These are phyloP conservation scores for Neurospora sp. DNA, from an alignment of 2,329 filamentous ascomycete species.

Conservation along the genomic window DNA sequence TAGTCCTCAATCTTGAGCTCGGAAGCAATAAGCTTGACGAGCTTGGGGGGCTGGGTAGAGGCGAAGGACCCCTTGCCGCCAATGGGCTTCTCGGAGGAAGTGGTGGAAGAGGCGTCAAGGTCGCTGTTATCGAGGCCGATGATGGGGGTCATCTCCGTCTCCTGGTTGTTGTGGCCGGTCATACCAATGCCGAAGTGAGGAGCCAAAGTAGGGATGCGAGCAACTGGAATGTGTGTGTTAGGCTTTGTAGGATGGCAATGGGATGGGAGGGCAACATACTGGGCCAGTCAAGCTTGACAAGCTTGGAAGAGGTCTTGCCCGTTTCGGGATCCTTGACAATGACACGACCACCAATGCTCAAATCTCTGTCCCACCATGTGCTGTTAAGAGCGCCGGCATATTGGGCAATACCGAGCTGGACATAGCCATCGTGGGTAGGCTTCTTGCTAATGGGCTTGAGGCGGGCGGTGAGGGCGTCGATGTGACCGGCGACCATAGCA, in stretches of 20 bases:
- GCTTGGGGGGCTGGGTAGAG: conserved; percentile 71
- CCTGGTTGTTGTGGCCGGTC: conserved; percentile 61
- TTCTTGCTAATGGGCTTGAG: conserved; percentile 86
- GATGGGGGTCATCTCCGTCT: conserved; percentile 91
- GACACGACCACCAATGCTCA: conserved; percentile 83
- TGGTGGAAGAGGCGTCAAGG: conserved; percentile 25
- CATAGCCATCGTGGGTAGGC: conserved; percentile 73
- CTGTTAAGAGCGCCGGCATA: conserved; percentile 81
- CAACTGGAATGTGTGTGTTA: conserved; percentile 39
- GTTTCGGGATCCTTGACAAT: conserved; percentile 63
- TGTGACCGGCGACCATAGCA: conserved; percentile 82
- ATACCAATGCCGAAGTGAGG: conserved; percentile 82
- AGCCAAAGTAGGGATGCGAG: conserved; percentile 81
- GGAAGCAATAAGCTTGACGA: conserved; percentile 73
- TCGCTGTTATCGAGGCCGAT: conserved; percentile 76
- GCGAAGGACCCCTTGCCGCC: conserved; percentile 63
- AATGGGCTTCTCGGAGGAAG: conserved; percentile 35
- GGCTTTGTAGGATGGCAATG: no score
- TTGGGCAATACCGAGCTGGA: conserved; percentile 83
- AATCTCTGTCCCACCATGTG: conserved; percentile 96
- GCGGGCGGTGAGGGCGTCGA: conserved; percentile 83
- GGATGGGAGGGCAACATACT: conserved; percentile 31
- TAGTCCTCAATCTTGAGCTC: conserved; percentile 68
- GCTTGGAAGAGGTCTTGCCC: conserved; percentile 67
- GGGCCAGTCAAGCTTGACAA: conserved; percentile 91